Evolutionary conservation across 805 yeast species (phyloP), one percentile per base, ranked within the genome.

Genomic region (Suhomyces xylopsoci): DNA sequence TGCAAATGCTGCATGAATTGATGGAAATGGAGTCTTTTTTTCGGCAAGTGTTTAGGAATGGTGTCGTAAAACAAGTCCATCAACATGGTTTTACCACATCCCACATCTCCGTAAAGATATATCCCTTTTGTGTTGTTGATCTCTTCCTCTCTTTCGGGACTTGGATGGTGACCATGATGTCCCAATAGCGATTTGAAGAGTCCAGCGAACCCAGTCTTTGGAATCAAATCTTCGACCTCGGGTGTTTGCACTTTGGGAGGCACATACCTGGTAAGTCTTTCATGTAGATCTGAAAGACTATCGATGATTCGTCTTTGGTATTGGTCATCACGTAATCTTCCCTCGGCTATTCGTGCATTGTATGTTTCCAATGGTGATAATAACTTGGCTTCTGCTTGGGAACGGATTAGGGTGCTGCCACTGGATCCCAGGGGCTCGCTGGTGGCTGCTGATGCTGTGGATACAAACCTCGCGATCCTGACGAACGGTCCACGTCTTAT

Each of bases 61-160:
- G 97, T 90, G 19, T 82, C 76, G 70, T 92, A 94, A 63, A 94
- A 94, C 58, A 94, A 76, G 69, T 94, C 98, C 98, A 94, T 93
- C 55, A 94, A 76, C 97, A 94, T 93, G 7, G 99, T 94, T 66
- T 94, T 93, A 3, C 99, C 99, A 69, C 98, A 92, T 1, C 99
- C 99, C 43, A 94, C 99, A 68, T 94, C 98, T 20, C 99, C 99
- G 69, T 89, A 94, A 28, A 94, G 76, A 63, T 94, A 94, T 7
- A 94, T 87, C 4, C 99, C 99, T 58, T 80, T 97, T 12, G 85
- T 76, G 2, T 61, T 61, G 17, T 68, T 68, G 17, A 32, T 32
- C 17, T 32, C 36, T 26, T 69, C 74, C 43, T 63, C 68, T 7
- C 38, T 41, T 10, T 43, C 17, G 20, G 22, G 30, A 17, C 15